Percentiles rank a stretch among this genome's conserved stretches.
Evolutionary conservation across 1,139 yeast species (phyloP).

Genomic region (Blastobotrys serpentis): DNA sequence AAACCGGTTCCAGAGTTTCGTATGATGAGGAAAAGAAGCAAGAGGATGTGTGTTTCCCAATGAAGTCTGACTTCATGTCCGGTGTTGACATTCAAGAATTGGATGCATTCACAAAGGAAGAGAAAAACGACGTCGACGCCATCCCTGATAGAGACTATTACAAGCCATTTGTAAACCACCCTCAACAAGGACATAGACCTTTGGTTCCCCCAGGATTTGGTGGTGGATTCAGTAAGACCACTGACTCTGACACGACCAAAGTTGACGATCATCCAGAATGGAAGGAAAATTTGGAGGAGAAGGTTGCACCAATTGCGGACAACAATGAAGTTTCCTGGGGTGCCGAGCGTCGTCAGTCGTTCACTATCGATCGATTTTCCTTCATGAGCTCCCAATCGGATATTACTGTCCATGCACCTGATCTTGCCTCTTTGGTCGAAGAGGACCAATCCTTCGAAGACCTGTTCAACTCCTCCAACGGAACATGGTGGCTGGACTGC

Average conservation of each 20-base stretch:
- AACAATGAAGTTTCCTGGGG: constrained; percentile 9
- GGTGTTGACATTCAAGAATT: constrained; percentile 42
- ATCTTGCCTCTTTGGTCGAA: constrained; percentile 67
- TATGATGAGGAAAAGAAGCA: constrained; percentile 52
- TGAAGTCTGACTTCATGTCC: constrained; percentile 55
- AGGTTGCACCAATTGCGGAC: constrained; percentile 6
- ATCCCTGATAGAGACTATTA: constrained; percentile 14
- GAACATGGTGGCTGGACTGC: constrained; percentile 83
- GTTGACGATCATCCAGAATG: constrained; percentile 13
- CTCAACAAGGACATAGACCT: constrained; percentile 19
- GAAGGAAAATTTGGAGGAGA: constrained; percentile 13
- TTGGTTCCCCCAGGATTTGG: constrained; percentile 21
- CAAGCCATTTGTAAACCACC: constrained; percentile 16
- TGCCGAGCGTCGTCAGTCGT: not conserved
- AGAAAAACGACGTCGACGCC: constrained; percentile 13
- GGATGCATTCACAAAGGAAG: constrained; percentile 37
- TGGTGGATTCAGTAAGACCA: not conserved
- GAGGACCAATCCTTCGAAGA: constrained; percentile 65
- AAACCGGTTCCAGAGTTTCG: constrained; percentile 32
- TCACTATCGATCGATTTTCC: constrained; percentile 60
- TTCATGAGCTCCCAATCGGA: constrained; percentile 80
- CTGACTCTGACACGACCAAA: constrained; percentile 15
- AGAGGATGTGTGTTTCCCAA: constrained; percentile 97
- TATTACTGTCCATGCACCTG: constrained; percentile 87
- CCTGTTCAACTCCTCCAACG: constrained; percentile 60